phyloP scores from a whole-genome alignment of 768 basidiomycete genomes.

The Lentinula edodes region DNA sequence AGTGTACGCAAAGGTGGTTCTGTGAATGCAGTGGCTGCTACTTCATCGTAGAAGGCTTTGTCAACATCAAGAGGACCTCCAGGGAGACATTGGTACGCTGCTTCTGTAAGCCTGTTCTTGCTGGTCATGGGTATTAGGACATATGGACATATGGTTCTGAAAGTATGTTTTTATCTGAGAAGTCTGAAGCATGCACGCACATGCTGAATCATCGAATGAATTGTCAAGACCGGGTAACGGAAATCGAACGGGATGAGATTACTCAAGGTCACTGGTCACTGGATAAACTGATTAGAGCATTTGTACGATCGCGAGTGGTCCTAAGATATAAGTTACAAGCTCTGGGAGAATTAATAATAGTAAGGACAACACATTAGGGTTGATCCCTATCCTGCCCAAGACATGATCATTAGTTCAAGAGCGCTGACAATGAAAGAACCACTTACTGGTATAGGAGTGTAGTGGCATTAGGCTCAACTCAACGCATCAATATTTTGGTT shows the following conservation, averaged over 20 bases:
- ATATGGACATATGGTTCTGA: neutral
- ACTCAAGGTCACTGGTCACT: too few relatives aligned
- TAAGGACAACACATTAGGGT: too few relatives aligned
- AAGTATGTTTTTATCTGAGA: neutral
- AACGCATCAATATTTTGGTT: too few relatives aligned
- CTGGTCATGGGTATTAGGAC: neutral
- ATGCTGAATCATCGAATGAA: neutral
- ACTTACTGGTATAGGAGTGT: too few relatives aligned
- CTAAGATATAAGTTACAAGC: too few relatives aligned
- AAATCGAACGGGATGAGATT: neutral
- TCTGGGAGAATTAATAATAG: too few relatives aligned
- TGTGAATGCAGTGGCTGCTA: slow-evolving; percentile 4
- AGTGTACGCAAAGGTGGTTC: slow-evolving; percentile 4
- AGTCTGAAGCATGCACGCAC: neutral
- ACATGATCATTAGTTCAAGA: too few relatives aligned
- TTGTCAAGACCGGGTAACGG: neutral
- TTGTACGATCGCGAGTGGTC: too few relatives aligned
- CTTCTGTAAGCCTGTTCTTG: slow-evolving; percentile 9
- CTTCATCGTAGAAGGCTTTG: slow-evolving; percentile 14
- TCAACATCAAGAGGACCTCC: slow-evolving; percentile 13
- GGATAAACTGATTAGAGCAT: too few relatives aligned
- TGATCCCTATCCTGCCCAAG: too few relatives aligned
- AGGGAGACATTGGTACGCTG: slow-evolving; percentile 11
- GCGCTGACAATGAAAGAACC: too few relatives aligned
- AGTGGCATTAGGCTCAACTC: too few relatives aligned